Evolutionary conservation across 306 rosid genomes (phyloP).

Genomic region (Glycine soja): DNA sequence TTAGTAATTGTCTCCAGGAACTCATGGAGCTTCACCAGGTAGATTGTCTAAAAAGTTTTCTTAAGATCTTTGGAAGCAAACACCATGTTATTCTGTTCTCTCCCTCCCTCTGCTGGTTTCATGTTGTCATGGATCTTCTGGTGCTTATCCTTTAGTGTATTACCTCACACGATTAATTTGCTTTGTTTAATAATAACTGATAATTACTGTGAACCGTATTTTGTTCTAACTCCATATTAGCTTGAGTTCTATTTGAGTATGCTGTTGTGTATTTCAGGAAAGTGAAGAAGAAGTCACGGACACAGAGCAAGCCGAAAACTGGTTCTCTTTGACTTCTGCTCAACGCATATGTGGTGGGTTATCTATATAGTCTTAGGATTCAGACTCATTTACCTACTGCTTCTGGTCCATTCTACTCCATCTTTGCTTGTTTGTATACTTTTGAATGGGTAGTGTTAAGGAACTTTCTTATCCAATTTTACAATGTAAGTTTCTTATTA

Average conservation of each 20-base stretch:
- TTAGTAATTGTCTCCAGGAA: conserved; percentile 98
- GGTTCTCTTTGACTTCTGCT: conserved; percentile 98
- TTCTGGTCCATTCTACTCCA: conserved; percentile 13
- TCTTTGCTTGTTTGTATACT: conserved; percentile 16
- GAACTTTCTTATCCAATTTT: conserved; percentile 11
- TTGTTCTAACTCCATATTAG: background rate
- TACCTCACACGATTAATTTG: conserved; percentile 18
- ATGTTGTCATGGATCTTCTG: conserved; percentile 17
- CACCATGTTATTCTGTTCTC: conserved; percentile 3
- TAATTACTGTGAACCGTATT: background rate
- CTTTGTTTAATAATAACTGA: conserved; percentile 1
- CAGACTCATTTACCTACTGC: conserved; percentile 31
- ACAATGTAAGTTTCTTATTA: background rate
- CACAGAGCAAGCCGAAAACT: conserved; percentile 99
- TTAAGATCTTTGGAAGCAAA: conserved; percentile 31
- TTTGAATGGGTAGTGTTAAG: conserved; percentile 26
- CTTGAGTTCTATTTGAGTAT: conserved; percentile 31
- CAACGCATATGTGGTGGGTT: conserved; percentile 96
- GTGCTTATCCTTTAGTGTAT: conserved; percentile 11
- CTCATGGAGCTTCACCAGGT: conserved; percentile 99
- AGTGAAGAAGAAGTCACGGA: conserved; percentile 98
- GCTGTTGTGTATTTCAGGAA: conserved; percentile 65
- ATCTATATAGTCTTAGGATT: conserved; percentile 42
- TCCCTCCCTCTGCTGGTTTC: conserved; percentile 17
- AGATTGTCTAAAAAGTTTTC: conserved; percentile 36